Evolutionary conservation across 352 stramenopile genomes (phyloP).

Genomic region (Aphanomyces cochlioides): DNA sequence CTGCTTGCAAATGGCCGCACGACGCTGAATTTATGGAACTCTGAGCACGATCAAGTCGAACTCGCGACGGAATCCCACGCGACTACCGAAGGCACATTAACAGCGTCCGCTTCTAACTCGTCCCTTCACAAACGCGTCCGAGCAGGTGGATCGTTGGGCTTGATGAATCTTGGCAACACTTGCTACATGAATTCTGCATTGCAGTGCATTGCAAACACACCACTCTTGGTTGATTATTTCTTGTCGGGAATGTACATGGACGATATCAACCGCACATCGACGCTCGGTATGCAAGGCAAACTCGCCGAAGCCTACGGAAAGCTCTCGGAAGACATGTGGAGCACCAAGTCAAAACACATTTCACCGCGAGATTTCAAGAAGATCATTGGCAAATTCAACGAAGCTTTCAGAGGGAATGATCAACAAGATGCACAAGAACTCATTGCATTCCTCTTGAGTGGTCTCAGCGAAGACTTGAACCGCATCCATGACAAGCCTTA

Average conservation of each 20-base stretch:
- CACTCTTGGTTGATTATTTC: slow-evolving; percentile 95
- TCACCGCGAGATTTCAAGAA: slow-evolving; percentile 92
- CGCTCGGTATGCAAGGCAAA: slow-evolving; percentile 92
- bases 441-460: slow-evolving; percentile 94
- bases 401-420: slow-evolving; percentile 94
- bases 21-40: slow-evolving; percentile 79
- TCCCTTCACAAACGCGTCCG: slow-evolving; percentile 53
- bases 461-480: slow-evolving; percentile 98
- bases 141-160: slow-evolving; percentile 63
- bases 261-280: slow-evolving; percentile 96
- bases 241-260: slow-evolving; percentile 88
- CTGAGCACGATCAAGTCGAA: slow-evolving; percentile 36
- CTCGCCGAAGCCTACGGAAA: slow-evolving; percentile 94
- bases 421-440: slow-evolving; percentile 99
- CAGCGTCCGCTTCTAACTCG: slow-evolving; percentile 16
- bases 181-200: slow-evolving; percentile 95
- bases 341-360: slow-evolving; percentile 90
- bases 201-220: slow-evolving; percentile 94
- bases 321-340: slow-evolving; percentile 95
- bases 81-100: slow-evolving; percentile 46
- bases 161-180: slow-evolving; percentile 93
- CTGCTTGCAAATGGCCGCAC: slow-evolving; percentile 52
- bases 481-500: slow-evolving; percentile 95
- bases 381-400: slow-evolving; percentile 92
- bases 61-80: slow-evolving; percentile 37